Conservation (phyloP, 768 basidiomycete species). For the Nidularia pulvinata region DNA sequence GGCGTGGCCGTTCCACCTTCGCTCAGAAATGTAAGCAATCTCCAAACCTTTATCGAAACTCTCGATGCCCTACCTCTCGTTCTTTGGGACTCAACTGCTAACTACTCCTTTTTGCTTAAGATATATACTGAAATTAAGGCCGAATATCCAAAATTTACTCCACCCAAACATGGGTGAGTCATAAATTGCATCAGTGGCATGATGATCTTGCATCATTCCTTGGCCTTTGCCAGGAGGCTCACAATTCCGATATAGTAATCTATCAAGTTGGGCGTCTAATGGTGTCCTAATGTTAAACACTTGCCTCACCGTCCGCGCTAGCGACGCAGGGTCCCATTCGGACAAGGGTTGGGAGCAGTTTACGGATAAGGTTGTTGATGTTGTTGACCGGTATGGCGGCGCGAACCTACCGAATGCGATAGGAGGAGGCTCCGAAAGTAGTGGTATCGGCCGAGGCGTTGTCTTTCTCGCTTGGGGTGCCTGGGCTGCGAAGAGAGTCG, state of each 20-base stretch:
- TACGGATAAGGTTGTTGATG: constrained; percentile 77
- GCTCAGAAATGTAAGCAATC: constrained; percentile 65
- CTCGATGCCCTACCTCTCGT: constrained; percentile 5
- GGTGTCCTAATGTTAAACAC: constrained; percentile 94
- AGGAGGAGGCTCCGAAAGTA: constrained; percentile 13
- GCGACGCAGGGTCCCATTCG: constrained; percentile 77
- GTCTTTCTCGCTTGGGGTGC: constrained; percentile 91
- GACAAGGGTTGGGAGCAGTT: constrained; percentile 91
- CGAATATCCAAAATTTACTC: constrained; percentile 78
- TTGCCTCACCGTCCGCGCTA: constrained; percentile 84
- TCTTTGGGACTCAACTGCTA: constrained; percentile 2
- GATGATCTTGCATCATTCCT: constrained; percentile 1
- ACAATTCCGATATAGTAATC: constrained; percentile 49
- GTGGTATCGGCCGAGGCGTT: constrained; percentile 65
- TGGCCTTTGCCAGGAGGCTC: constrained; percentile 3
- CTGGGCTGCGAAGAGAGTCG: constrained; percentile 83
- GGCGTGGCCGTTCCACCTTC: constrained; percentile 82
- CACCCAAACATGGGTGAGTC: constrained; percentile 83
- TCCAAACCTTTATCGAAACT: not conserved
- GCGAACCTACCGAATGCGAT: constrained; percentile 50
- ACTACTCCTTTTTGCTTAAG: constrained; percentile 30
- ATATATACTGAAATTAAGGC: constrained; percentile 88
- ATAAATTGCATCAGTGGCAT: not conserved
- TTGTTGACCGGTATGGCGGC: constrained; percentile 76
- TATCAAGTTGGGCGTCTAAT: constrained; percentile 78